Base-by-base conservation (phyloP, 2,329 filamentous ascomycete species). In the Penicillium griseofulvum region DNA sequence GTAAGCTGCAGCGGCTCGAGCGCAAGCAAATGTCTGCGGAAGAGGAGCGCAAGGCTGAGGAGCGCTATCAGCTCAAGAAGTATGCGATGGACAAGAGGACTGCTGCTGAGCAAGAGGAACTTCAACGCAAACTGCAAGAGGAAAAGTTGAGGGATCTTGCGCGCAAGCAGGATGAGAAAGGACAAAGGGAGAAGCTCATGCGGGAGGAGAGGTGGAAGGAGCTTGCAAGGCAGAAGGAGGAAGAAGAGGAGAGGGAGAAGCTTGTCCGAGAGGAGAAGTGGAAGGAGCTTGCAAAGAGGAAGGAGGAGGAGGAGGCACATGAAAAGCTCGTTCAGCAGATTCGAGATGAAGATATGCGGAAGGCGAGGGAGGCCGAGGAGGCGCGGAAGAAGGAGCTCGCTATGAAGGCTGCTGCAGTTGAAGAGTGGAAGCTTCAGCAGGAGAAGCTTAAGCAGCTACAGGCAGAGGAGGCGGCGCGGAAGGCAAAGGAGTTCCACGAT, bases 321-420 rank as follows among this genome's bases (percentile, higher is more conserved):
- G 31, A 54, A 19, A 52, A 44, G 31, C 36, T 54, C 12, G 19
- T 36, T n/a, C 22, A 37, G 12, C 12, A 43, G 46, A 49, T 42
- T 29, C 28, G 38, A 31, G 46, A 54, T 8, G 44, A 57, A 43
- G 52, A 59, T 37, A 60, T 65, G 26, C 50, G 60, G 33, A 67
- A 69, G 48, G 68, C 71, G 43, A 61, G 78, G 55, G 74, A 78
- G 46, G 76, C 67, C n/a, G 66, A 69, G 38, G 68, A 74, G 52
- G 62, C 62, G n/a, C 61, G 60, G 39, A 60, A 60, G 33, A 66
- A 71, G 52, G 64, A 73, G 54, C 52, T 59, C 4, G 64, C 65
- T 51, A 71, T 74, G 55, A 76, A 75, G 54, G 65, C 68, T 36
- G 80, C 68, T 80, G 67, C 65, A 55, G 70, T 74, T 24, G 67